Base-by-base conservation (phyloP, 2,329 filamentous ascomycete genomes). In the Cercospora sp. region DNA sequence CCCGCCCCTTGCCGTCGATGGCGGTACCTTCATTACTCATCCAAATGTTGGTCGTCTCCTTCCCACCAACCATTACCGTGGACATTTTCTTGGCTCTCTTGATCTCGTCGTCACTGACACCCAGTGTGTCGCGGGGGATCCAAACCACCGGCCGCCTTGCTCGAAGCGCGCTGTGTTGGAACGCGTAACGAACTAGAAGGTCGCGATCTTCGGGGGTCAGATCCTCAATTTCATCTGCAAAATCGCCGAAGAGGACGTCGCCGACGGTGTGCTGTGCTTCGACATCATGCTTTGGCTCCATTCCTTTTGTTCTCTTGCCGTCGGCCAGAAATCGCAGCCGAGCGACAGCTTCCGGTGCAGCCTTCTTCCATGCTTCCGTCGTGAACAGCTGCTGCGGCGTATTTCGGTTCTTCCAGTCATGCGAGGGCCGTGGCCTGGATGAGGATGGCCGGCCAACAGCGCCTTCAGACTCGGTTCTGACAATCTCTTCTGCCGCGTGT, bases 171-270 rank as follows among this genome's bases (percentile, higher is more conserved):
- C 89, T 90, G 76, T 99, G 95, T 80, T 94, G 90, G 80, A 99
- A 99, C 0, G 94, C 93, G 75, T 93, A 90, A 64, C 90, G 90
- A 12, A 95, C 91, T 45, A 98, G 87, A 67, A 89, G 85, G 76
- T 98, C 94, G 74, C 95, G 87, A 78, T 97, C 93, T 18, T 94
- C 92, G 0, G 93, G 92, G 1, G 92, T 95, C 60, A 99, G 84
- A 77, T 99, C 95, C 79, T 97, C 94, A 71, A 99, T 90, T 82
- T 97, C 94, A 76, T 98, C 94, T 72, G 94, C 90, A 74, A 94
- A 91, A 3, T 91, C 91, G 23, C 92, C 90, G 78, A 94, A 99
- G 2, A 98, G 84, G 2, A 93, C 91, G 60, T 93, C 90, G 6
- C 91, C 91, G 28, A 94, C 90, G 8, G 83, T 69, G 10, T 80